Conservation (phyloP, 495 filamentous ascomycete genomes). For the Aspergillus hancockii region DNA sequence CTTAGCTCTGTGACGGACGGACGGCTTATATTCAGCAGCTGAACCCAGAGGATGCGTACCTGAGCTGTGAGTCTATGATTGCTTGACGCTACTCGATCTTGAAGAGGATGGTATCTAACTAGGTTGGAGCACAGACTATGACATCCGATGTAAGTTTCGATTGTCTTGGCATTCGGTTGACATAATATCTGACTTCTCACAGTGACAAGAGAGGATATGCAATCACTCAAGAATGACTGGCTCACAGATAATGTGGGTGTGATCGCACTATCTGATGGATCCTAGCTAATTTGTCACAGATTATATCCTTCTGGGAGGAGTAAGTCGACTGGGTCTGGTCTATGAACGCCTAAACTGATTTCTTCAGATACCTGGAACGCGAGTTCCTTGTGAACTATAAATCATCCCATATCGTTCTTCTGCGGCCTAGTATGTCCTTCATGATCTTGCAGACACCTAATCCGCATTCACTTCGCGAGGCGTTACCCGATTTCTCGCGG, state of each 20-base stretch:
- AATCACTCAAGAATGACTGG: conserved; percentile 89
- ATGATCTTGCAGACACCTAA: conserved; percentile 84
- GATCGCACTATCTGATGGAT: background rate
- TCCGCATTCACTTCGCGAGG: conserved; percentile 62
- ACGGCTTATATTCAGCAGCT: conserved; percentile 43
- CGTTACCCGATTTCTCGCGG: conserved; percentile 63
- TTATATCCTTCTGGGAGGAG: conserved; percentile 98
- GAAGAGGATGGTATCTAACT: conserved; percentile 16
- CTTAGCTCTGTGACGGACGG: background rate
- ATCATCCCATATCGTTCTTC: conserved; percentile 81
- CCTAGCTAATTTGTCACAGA: conserved; percentile 30
- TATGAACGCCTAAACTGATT: conserved; percentile 1
- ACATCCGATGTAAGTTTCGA: conserved; percentile 63
- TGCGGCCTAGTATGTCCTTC: conserved; percentile 92
- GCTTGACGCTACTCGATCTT: background rate
- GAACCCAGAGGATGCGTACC: conserved; percentile 68
- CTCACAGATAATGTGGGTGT: conserved; percentile 90
- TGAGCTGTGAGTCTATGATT: conserved; percentile 61
- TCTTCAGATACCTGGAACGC: conserved; percentile 78
- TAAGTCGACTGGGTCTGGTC: conserved; percentile 45
- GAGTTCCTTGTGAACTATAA: conserved; percentile 77
- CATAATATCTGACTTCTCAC: conserved; percentile 18
- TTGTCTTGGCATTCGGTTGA: background rate
- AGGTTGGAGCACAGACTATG: conserved; percentile 54
- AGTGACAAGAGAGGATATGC: conserved; percentile 85